Conservation (phyloP, 2,329 filamentous ascomycete species). For the Venturiaceae sp. region DNA sequence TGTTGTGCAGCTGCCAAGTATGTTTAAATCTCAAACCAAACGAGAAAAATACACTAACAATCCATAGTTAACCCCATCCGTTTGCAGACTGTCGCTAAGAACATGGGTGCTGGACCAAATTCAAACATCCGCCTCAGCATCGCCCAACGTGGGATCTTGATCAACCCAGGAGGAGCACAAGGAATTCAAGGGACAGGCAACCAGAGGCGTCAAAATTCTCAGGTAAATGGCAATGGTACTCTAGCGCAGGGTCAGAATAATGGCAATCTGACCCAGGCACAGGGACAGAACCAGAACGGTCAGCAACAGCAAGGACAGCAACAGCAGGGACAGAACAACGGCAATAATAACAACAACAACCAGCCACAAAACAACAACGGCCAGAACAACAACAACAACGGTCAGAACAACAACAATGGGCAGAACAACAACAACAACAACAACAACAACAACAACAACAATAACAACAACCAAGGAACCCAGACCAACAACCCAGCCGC, state of each 20-base stretch:
- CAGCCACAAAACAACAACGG: constrained; percentile 6
- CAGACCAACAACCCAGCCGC: constrained; percentile 23
- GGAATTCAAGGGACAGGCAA: constrained; percentile 11
- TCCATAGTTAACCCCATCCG: constrained; percentile 21
- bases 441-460: neutral
- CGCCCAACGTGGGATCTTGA: constrained; percentile 25
- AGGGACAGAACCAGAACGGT: neutral
- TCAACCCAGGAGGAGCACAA: constrained; percentile 25
- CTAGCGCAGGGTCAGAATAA: constrained; percentile 9
- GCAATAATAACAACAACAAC: constrained; percentile 2
- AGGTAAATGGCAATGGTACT: constrained; percentile 10
- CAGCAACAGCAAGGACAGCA: neutral
- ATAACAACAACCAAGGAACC: neutral
- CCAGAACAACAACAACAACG: neutral
- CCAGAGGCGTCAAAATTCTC: constrained; percentile 3
- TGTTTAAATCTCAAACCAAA: constrained; percentile 4
- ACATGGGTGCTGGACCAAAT: constrained; percentile 19
- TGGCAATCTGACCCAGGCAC: neutral
- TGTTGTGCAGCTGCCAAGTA: constrained; percentile 26
- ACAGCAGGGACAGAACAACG: constrained; percentile 5
- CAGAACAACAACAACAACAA: constrained; percentile 6
- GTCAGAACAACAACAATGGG: constrained; percentile 2
- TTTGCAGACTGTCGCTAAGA: constrained; percentile 25
- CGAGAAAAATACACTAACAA: constrained; percentile 9
- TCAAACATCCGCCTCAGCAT: constrained; percentile 23